Conservation (phyloP, 306 rosid species). For the Quercus glauca region DNA sequence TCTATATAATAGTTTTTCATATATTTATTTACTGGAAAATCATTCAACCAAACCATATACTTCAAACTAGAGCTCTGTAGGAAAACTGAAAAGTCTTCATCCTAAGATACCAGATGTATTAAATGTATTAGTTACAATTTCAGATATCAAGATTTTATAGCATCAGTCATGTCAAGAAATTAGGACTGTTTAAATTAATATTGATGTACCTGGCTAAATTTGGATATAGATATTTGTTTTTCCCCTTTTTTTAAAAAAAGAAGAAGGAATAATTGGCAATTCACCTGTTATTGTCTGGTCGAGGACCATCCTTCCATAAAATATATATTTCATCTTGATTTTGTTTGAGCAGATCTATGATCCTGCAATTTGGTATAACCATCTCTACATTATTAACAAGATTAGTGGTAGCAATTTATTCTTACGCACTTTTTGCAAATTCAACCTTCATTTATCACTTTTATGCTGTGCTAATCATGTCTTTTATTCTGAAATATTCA, state of each 20-base stretch:
- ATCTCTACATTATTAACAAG: slow-evolving; percentile 2
- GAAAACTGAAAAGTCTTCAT: neutral
- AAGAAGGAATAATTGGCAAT: too few species aligned
- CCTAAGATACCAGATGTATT: neutral
- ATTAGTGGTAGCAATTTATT: neutral
- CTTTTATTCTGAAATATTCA: slow-evolving; percentile 41
- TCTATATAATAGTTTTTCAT: neutral
- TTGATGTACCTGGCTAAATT: neutral
- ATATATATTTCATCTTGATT: neutral
- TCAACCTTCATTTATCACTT: neutral
- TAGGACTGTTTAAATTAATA: neutral
- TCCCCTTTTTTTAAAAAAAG: too few species aligned
- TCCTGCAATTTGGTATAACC: neutral
- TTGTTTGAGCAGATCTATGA: neutral
- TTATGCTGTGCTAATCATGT: slow-evolving; percentile 35
- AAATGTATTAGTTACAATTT: neutral
- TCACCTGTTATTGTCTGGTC: too few species aligned
- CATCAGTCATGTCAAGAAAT: neutral
- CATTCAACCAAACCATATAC: neutral
- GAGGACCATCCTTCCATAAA: too few species aligned
- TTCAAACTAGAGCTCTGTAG: neutral
- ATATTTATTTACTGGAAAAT: neutral
- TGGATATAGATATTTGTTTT: neutral
- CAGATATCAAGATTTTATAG: neutral
- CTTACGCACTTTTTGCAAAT: neutral